Percentiles rank a stretch among this genome's conserved stretches.
Evolutionary conservation across 495 filamentous ascomycete genomes (phyloP).

Genomic region (Aspergillus wentii): DNA sequence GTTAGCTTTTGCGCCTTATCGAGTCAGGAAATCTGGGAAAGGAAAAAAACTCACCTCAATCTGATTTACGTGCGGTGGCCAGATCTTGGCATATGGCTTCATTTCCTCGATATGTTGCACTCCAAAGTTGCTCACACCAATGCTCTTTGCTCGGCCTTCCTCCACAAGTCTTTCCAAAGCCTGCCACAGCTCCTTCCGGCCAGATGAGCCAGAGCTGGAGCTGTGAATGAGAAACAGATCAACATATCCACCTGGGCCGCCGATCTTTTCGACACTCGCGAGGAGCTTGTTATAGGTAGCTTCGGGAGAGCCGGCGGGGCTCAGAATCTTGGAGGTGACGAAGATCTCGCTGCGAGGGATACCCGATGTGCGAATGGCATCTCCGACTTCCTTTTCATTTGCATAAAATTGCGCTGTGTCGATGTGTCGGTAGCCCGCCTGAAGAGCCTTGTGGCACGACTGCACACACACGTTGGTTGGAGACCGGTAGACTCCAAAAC

Average conservation of each 20-base stretch:
- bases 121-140: constrained; percentile 70
- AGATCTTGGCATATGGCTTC: constrained; percentile 55
- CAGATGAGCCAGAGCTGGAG: constrained; percentile 46
- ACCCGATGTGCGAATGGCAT: constrained; percentile 50
- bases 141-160: constrained; percentile 54
- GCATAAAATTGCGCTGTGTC: constrained; percentile 69
- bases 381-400: constrained; percentile 64
- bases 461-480: constrained; percentile 43
- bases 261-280: constrained; percentile 58
- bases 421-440: constrained; percentile 64
- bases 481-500: constrained; percentile 69
- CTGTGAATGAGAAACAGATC: constrained; percentile 69
- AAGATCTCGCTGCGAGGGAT: constrained; percentile 56
- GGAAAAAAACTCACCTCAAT: constrained; percentile 48
- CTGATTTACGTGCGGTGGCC: constrained; percentile 67
- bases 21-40: background rate
- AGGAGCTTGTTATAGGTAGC: constrained; percentile 53
- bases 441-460: constrained; percentile 57
- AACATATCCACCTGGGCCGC: constrained; percentile 57
- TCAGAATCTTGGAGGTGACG: constrained; percentile 63
- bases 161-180: constrained; percentile 56
- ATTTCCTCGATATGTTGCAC: constrained; percentile 57
- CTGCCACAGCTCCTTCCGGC: constrained; percentile 58
- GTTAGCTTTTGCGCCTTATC: background rate
- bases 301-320: constrained; percentile 49